Conservation (phyloP, 75 land plant genomes). For the Cunninghamia lanceolata region DNA sequence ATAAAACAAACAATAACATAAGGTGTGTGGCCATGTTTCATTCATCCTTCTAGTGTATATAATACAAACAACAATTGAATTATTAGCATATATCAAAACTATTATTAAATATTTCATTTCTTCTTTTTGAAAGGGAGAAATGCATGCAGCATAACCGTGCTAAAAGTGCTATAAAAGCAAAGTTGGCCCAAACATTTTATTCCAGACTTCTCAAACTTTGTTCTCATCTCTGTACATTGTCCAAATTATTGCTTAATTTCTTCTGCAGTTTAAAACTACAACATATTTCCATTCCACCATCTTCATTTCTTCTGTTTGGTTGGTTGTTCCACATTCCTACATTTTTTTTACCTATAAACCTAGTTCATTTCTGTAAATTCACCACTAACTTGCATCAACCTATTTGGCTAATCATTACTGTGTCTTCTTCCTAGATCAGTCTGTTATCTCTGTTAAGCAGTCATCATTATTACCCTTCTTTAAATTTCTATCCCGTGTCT, state of each 20-base stretch:
- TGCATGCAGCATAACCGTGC: not conserved
- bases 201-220: not conserved
- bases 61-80: no score
- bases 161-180: not conserved
- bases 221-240: not conserved
- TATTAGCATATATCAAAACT: no score
- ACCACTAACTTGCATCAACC: not conserved
- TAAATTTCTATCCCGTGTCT: no score
- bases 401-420: not conserved
- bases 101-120: no score
- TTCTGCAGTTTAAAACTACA: not conserved
- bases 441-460: not conserved
- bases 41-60: no score
- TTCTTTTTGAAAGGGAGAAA: not conserved
- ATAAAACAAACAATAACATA: no score
- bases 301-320: not conserved
- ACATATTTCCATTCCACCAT: not conserved
- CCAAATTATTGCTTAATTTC: not conserved
- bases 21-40: not conserved
- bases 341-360: no score
- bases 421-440: not conserved
- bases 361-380: not conserved
- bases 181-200: not conserved
- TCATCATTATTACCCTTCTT: not conserved
- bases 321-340: not conserved